phyloP scores from a whole-genome alignment of 176 grass and related monocot species.

The Chloris gayana region DNA sequence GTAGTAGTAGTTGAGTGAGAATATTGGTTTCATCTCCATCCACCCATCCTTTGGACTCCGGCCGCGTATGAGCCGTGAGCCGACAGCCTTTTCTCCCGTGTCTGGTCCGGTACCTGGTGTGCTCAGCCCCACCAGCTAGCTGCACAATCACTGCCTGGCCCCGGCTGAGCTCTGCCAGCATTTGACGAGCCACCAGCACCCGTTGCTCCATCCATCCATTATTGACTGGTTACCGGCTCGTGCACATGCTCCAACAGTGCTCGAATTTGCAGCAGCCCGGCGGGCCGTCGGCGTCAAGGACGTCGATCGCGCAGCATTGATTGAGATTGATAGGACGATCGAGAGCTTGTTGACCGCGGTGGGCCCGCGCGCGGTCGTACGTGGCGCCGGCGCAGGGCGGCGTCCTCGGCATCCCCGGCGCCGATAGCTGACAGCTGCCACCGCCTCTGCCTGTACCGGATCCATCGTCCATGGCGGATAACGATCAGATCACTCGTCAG shows the following conservation, averaged over 20 bases:
- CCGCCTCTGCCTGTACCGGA: background rate
- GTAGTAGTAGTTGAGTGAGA: background rate
- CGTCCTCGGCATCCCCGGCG: background rate
- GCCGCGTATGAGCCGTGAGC: background rate
- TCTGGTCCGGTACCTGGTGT: too few species aligned
- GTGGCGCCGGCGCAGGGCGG: background rate
- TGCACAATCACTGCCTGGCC: too few species aligned
- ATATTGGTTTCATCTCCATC: background rate
- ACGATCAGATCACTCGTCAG: too few species aligned
- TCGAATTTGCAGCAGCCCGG: too few species aligned
- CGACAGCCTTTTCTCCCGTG: background rate
- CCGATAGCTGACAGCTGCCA: background rate
- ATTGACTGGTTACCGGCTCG: background rate
- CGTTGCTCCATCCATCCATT: background rate
- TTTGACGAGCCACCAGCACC: background rate
- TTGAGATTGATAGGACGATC: background rate
- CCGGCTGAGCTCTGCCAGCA: too few species aligned
- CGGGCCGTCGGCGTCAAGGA: background rate
- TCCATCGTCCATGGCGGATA: too few species aligned
- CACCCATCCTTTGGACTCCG: background rate
- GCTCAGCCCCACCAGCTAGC: background rate
- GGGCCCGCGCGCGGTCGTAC: background rate
- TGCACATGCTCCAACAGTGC: background rate
- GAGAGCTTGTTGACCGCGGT: background rate
- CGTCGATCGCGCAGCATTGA: background rate